A percentile compares a stretch with the other conserved stretches of the same genome.
Evolutionary conservation across 2,329 filamentous ascomycete genomes (phyloP).

Genomic region (Beauveria sp.): DNA sequence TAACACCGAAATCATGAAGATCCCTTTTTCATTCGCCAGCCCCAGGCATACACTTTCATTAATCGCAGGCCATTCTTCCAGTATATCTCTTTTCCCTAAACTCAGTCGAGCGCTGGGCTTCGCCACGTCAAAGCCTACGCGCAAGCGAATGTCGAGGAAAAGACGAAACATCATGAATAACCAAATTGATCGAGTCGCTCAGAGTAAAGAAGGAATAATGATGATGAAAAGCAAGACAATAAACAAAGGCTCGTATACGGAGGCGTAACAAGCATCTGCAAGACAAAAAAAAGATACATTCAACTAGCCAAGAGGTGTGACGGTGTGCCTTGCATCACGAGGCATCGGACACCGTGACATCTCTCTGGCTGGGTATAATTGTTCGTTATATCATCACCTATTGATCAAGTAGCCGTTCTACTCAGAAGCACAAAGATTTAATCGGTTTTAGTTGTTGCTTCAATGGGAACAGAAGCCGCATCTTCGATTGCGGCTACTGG

Average conservation of each 20-base stretch:
- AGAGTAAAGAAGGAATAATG: neutral
- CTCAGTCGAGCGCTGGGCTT: neutral
- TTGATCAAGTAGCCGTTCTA: neutral
- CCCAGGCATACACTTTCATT: neutral
- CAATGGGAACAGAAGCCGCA: neutral
- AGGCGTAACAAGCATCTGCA: neutral
- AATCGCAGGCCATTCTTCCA: neutral
- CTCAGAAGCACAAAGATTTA: neutral
- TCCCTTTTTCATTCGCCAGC: neutral
- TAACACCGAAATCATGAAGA: neutral
- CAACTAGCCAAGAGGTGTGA: neutral
- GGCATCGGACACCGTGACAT: neutral
- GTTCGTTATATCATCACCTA: constrained; percentile 8
- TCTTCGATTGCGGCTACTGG: neutral
- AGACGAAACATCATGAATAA: neutral
- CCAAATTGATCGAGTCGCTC: neutral
- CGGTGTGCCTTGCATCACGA: neutral
- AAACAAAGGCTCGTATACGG: neutral
- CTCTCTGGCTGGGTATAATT: constrained; percentile 1
- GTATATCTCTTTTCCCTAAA: neutral
- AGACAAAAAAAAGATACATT: neutral
- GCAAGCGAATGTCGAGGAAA: neutral
- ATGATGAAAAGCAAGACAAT: neutral
- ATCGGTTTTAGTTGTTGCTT: neutral
- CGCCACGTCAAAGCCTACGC: neutral